Evolutionary conservation across 2,329 filamentous ascomycete species (phyloP).

Genomic region (Trematosphaeria pertusa): DNA sequence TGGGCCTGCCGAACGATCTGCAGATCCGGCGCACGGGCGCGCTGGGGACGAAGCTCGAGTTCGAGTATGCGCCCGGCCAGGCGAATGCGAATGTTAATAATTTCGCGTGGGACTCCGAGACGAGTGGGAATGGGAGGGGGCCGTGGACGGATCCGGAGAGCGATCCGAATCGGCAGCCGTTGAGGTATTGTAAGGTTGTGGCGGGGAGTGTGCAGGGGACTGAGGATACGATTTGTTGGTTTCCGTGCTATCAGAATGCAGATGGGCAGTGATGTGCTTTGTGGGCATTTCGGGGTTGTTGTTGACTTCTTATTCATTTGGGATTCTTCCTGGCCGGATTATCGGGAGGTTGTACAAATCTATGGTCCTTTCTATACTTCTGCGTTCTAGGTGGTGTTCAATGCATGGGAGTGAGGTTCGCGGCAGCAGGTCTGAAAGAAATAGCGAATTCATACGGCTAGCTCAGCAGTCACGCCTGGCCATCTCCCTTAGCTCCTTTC

Average conservation of each 20-base stretch:
- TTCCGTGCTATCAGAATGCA: slow-evolving; percentile 15
- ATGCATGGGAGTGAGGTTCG: too few species aligned
- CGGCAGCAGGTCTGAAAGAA: too few species aligned
- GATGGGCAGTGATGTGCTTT: too few species aligned
- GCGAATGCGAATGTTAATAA: slow-evolving; percentile 7
- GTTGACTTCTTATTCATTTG: too few species aligned
- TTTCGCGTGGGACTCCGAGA: slow-evolving; percentile 14
- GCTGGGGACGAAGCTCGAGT: slow-evolving; percentile 11
- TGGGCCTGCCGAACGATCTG: slow-evolving; percentile 13
- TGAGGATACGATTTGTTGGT: slow-evolving; percentile 10
- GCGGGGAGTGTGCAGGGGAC: slow-evolving; percentile 1
- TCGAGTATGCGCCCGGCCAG: slow-evolving; percentile 7
- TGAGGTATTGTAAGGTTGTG: slow-evolving; percentile 7
- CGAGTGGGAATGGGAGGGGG: slow-evolving; percentile 11
- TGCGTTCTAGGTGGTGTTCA: too few species aligned
- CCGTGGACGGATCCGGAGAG: slow-evolving; percentile 12
- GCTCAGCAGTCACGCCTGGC: too few species aligned
- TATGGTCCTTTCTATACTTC: too few species aligned
- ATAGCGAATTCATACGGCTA: too few species aligned
- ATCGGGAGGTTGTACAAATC: too few species aligned
- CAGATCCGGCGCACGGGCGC: slow-evolving; percentile 11
- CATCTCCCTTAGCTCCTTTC: too few species aligned
- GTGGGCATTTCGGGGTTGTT: too few species aligned
- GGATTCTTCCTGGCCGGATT: too few species aligned
- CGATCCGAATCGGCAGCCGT: slow-evolving; percentile 2